Percentiles rank a stretch among this genome's conserved stretches.
Evolutionary conservation across 495 filamentous ascomycete species (phyloP).

Genomic region (Parathielavia appendiculata): DNA sequence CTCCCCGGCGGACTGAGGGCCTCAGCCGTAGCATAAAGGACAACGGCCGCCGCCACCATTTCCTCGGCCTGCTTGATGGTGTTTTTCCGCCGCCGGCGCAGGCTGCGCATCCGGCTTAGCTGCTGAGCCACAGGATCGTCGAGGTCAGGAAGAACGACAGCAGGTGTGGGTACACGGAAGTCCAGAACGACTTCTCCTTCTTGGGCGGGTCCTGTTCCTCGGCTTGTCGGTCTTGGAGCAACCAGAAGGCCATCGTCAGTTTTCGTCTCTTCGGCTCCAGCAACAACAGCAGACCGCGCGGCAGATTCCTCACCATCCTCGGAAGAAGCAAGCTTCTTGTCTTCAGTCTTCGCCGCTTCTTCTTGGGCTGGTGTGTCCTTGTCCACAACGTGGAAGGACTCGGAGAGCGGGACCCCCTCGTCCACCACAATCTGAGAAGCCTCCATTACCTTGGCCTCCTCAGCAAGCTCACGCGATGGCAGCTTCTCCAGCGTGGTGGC

Average conservation of each 20-base stretch:
- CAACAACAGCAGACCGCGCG: constrained; percentile 22
- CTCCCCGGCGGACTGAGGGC: constrained; percentile 36
- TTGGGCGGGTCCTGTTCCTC: constrained; percentile 20
- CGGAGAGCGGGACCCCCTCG: constrained; percentile 29
- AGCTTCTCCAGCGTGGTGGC: neutral
- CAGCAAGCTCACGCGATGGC: neutral
- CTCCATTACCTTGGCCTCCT: constrained; percentile 21
- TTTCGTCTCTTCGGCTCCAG: constrained; percentile 31
- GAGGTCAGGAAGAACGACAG: constrained; percentile 41
- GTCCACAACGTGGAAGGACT: constrained; percentile 37
- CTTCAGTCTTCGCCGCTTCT: constrained; percentile 25
- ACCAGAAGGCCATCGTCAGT: constrained; percentile 34
- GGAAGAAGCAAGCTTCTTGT: constrained; percentile 28
- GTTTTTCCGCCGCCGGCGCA: constrained; percentile 36
- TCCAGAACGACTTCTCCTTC: constrained; percentile 27
- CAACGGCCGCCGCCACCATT: constrained; percentile 44
- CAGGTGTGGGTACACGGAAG: constrained; percentile 41
- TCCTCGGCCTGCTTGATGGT: constrained; percentile 42
- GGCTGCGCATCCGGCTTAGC: constrained; percentile 35
- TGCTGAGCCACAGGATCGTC: constrained; percentile 38
- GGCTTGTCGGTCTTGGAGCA: constrained; percentile 25
- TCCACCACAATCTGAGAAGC: constrained; percentile 31
- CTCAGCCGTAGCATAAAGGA: constrained; percentile 43
- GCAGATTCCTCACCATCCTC: constrained; percentile 35
- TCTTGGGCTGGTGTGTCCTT: constrained; percentile 28